Evolutionary conservation across 1,139 yeast genomes (phyloP).

Genomic region (Zygoascus hellenicus): DNA sequence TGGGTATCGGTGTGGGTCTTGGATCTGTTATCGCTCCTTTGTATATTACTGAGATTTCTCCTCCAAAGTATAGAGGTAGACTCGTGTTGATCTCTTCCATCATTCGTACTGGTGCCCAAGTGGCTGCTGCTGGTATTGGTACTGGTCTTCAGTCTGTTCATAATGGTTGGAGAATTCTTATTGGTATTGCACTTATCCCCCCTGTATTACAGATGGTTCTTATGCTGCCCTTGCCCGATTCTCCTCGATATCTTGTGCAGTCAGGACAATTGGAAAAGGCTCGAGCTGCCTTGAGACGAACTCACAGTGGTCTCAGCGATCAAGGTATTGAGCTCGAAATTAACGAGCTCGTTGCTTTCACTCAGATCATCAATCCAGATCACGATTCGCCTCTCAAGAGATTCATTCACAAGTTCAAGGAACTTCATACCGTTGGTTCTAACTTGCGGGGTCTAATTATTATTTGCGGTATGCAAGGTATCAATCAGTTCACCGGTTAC

Average conservation of each 20-base stretch:
- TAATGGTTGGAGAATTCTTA: constrained; percentile 91
- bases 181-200: constrained; percentile 86
- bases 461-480: constrained; percentile 90
- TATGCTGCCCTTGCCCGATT: constrained; percentile 86
- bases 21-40: constrained; percentile 89
- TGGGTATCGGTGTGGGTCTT: constrained; percentile 95
- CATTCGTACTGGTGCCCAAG: constrained; percentile 86
- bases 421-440: constrained; percentile 66
- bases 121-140: constrained; percentile 87
- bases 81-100: constrained; percentile 51
- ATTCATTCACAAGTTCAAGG: constrained; percentile 40
- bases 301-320: constrained; percentile 30
- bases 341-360: constrained; percentile 23
- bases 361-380: constrained; percentile 20
- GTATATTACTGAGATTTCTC: constrained; percentile 87
- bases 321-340: constrained; percentile 26
- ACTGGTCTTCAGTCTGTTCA: constrained; percentile 72
- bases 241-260: constrained; percentile 84
- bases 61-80: constrained; percentile 86
- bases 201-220: constrained; percentile 69
- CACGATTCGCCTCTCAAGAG: constrained; percentile 12
- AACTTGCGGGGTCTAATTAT: constrained; percentile 82
- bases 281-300: constrained; percentile 54
- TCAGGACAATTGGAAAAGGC: constrained; percentile 63
- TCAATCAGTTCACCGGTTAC: constrained; percentile 94